Conservation (phyloP, 2,329 filamentous ascomycete species). For the Canariomyces notabilis region DNA sequence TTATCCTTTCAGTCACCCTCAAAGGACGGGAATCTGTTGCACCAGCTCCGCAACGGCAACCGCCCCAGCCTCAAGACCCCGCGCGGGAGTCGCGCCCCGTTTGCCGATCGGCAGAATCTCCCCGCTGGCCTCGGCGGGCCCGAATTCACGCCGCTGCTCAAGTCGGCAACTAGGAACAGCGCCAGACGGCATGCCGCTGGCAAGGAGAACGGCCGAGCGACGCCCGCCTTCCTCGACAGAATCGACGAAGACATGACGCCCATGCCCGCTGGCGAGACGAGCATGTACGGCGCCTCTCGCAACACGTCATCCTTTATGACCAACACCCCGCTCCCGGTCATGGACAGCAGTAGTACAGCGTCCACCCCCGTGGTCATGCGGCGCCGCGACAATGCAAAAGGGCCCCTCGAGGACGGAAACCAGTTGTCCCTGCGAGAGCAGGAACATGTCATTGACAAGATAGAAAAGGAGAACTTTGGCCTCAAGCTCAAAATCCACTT, state of each 20-base stretch:
- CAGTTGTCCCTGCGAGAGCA: conserved; percentile 89
- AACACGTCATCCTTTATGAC: conserved; percentile 59
- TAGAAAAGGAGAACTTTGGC: conserved; percentile 97
- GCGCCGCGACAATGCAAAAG: conserved; percentile 53
- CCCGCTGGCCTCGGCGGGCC: conserved; percentile 59
- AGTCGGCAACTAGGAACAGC: conserved; percentile 69
- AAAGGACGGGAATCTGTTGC: conserved; percentile 71
- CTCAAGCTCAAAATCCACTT: conserved; percentile 97
- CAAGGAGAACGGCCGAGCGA: conserved; percentile 56
- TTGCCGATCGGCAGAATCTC: conserved; percentile 68
- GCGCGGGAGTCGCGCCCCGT: conserved; percentile 58
- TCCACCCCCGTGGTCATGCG: conserved; percentile 76
- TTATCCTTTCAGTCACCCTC: conserved; percentile 78
- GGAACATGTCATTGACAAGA: conserved; percentile 89
- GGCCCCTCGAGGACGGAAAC: conserved; percentile 77
- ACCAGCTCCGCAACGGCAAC: conserved; percentile 65
- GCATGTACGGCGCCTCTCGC: conserved; percentile 58
- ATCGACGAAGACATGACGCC: conserved; percentile 70
- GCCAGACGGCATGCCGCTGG: conserved; percentile 53
- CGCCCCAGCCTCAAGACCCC: conserved; percentile 66
- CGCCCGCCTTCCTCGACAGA: conserved; percentile 65
- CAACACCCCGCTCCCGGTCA: conserved; percentile 69
- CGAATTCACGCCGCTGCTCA: conserved; percentile 93
- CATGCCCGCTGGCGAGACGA: conserved; percentile 63
- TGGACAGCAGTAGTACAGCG: conserved; percentile 72